Conservation (phyloP, 164 flowering plant genomes). For the Tetrastigma voinierianum region DNA sequence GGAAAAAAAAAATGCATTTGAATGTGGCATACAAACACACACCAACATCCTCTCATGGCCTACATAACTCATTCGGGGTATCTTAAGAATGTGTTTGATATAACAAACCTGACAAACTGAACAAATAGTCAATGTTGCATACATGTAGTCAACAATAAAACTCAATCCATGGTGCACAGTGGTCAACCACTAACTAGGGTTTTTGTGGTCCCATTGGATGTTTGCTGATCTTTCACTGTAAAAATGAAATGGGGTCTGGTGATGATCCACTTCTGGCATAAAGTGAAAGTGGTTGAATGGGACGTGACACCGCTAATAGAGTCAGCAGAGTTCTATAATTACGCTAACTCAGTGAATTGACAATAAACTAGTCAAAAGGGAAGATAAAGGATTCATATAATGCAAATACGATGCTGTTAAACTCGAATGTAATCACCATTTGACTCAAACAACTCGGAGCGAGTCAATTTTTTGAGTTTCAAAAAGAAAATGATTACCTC, state of each 20-base stretch:
- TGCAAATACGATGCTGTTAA: too few species aligned
- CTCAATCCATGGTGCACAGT: slow-evolving; percentile 1
- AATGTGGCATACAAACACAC: background rate
- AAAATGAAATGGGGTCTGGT: slow-evolving; percentile 25
- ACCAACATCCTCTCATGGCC: background rate
- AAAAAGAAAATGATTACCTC: background rate
- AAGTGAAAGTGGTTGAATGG: background rate
- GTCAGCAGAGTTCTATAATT: too few species aligned
- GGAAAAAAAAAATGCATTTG: background rate
- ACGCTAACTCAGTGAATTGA: too few species aligned
- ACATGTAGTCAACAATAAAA: slow-evolving; percentile 11
- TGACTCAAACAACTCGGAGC: too few species aligned
- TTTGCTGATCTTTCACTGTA: slow-evolving; percentile 3
- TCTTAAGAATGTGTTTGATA: background rate
- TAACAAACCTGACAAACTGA: background rate
- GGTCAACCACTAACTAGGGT: slow-evolving; percentile 26
- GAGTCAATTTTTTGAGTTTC: too few species aligned
- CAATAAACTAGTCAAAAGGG: too few species aligned
- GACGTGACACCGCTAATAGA: too few species aligned
- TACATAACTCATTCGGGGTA: background rate
- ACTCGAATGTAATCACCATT: too few species aligned
- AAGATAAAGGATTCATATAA: too few species aligned
- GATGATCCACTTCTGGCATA: slow-evolving; percentile 18
- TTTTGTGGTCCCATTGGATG: slow-evolving; percentile 19
- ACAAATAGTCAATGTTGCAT: slow-evolving; percentile 4